Percentiles rank a stretch among this genome's conserved stretches.
These are phyloP conservation scores for Microstroma glucosiphilum DNA, from an alignment of 1,284 basidiomycete species.

Conservation along the genomic window DNA sequence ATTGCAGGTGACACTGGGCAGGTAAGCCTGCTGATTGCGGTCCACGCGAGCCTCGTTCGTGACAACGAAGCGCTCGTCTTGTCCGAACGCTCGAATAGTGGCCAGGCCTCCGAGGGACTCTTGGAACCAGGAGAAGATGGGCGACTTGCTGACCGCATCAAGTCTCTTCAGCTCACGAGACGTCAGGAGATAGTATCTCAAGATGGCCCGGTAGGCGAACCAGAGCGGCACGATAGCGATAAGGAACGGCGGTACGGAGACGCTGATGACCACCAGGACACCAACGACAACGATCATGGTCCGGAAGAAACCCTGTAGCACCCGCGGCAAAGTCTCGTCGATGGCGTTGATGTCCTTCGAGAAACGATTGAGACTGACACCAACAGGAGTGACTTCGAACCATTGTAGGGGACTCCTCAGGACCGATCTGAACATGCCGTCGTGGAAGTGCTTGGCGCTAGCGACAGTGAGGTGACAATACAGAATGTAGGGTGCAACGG, in stretches of 20 bases:
- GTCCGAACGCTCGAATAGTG: slow-evolving; percentile 65
- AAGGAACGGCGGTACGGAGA: slow-evolving; percentile 67
- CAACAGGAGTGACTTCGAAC: slow-evolving; percentile 52
- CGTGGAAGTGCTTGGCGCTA: slow-evolving; percentile 40
- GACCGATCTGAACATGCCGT: slow-evolving; percentile 40
- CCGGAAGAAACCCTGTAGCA: slow-evolving; percentile 41
- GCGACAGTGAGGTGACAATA: slow-evolving; percentile 40
- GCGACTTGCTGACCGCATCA: slow-evolving; percentile 80
- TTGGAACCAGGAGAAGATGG: slow-evolving; percentile 70
- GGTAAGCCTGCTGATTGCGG: slow-evolving; percentile 68
- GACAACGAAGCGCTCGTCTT: slow-evolving; percentile 61
- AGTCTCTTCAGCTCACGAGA: slow-evolving; percentile 86
- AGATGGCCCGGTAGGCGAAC: slow-evolving; percentile 38
- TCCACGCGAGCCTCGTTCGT: slow-evolving; percentile 75
- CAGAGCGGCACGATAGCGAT: slow-evolving; percentile 53
- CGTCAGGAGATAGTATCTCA: slow-evolving; percentile 74
- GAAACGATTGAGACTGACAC: slow-evolving; percentile 74
- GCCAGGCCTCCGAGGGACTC: slow-evolving; percentile 77
- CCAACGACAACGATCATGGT: slow-evolving; percentile 56
- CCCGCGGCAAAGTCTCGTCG: slow-evolving; percentile 56
- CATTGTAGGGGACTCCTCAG: slow-evolving; percentile 45
- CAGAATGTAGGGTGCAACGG: slow-evolving; percentile 44
- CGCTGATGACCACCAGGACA: slow-evolving; percentile 65
- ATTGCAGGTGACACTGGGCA: slow-evolving; percentile 64
- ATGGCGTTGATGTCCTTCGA: slow-evolving; percentile 87